Conservation (phyloP, 2,329 filamentous ascomycete genomes). For the Paecilomyces sp. region DNA sequence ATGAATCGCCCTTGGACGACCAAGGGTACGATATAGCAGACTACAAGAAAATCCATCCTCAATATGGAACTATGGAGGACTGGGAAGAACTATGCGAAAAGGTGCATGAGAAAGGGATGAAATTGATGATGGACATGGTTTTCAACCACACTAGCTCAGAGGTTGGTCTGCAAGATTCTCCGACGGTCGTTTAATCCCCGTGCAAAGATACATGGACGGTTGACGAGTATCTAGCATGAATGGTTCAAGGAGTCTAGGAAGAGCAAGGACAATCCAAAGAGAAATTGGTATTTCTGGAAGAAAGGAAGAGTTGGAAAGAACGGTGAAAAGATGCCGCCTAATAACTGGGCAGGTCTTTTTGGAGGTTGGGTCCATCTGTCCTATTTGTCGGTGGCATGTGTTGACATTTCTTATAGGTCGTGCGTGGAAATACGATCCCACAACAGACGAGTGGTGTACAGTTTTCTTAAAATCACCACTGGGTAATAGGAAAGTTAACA, state of each 20-base stretch:
- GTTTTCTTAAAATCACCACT: not conserved
- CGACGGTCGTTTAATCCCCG: not conserved
- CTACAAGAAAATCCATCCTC: constrained; percentile 32
- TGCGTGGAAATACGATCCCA: constrained; percentile 54
- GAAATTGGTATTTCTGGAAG: constrained; percentile 53
- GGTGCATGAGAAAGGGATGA: constrained; percentile 28
- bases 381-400: not conserved
- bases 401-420: not conserved
- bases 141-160: constrained; percentile 30
- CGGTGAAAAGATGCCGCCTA: constrained; percentile 57
- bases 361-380: constrained; percentile 20
- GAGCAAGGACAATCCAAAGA: constrained; percentile 43
- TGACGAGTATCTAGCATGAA: constrained; percentile 32
- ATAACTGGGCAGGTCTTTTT: constrained; percentile 63
- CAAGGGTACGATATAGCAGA: constrained; percentile 35
- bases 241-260: constrained; percentile 53
- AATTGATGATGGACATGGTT: constrained; percentile 32
- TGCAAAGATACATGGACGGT: not conserved
- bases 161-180: not conserved
- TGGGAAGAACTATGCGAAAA: constrained; percentile 30
- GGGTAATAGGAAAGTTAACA: not conserved
- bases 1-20: constrained; percentile 40
- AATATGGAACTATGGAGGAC: constrained; percentile 32
- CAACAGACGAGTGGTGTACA: constrained; percentile 57
- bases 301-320: constrained; percentile 39